These are phyloP conservation scores for Chlamydomonas sp. DNA, from an alignment of 139 green algal genomes.

Conservation along the genomic window DNA sequence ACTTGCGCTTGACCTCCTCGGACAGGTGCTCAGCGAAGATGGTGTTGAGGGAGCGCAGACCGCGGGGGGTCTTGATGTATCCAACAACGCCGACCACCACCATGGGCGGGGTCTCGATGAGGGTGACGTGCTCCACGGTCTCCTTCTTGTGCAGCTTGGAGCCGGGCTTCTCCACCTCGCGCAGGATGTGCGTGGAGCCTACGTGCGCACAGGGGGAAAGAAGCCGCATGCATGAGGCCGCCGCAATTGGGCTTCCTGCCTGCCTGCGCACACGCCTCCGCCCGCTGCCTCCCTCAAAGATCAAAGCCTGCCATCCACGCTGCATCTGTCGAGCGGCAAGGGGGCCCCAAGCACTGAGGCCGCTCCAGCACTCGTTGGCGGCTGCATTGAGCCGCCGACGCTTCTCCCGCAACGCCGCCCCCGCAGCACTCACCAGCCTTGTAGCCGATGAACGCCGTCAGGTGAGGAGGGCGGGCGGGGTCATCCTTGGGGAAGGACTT, in stretches of 20 bases:
- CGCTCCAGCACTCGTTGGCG: too few relatives aligned
- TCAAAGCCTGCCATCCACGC: too few relatives aligned
- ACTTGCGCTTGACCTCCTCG: constrained; percentile 83
- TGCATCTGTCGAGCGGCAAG: too few relatives aligned
- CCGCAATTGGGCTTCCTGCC: too few relatives aligned
- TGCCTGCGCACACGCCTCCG: too few relatives aligned
- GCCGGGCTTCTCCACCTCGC: constrained; percentile 97
- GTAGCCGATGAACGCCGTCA: constrained; percentile 96
- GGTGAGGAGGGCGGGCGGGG: constrained; percentile 74
- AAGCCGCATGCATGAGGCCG: too few relatives aligned
- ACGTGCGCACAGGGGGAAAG: constrained; percentile 35
- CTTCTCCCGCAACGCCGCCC: too few relatives aligned
- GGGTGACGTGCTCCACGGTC: constrained; percentile 92
- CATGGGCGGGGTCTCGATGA: constrained; percentile 95
- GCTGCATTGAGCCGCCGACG: too few relatives aligned
- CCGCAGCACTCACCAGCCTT: constrained; percentile 55
- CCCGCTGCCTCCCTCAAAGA: too few relatives aligned
- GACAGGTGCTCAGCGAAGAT: constrained; percentile 96
- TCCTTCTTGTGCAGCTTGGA: constrained; percentile 99
- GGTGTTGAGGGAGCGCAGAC: constrained; percentile 86
- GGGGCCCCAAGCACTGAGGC: too few relatives aligned
- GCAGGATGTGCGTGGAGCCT: constrained; percentile 97
- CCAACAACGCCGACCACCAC: constrained; percentile 95
- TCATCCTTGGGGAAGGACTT: constrained; percentile 96
- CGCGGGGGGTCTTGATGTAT: constrained; percentile 91